Base-by-base conservation (phyloP, 1,284 basidiomycete species). In the Boletus nobilissimus region DNA sequence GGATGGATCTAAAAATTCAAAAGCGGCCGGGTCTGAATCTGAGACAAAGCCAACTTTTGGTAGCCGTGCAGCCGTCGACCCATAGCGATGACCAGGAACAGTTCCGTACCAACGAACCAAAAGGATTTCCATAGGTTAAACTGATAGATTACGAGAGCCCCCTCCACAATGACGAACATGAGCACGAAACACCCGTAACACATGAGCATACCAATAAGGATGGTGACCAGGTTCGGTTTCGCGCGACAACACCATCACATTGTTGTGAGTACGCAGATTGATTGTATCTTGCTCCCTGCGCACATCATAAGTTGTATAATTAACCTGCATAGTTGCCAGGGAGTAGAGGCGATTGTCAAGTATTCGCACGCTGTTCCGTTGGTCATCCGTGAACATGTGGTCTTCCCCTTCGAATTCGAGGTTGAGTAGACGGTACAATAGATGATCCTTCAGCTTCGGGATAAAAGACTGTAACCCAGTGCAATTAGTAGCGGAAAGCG, bases 281-380 rank as follows among this genome's bases (percentile, higher is more conserved):
- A 90, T 78, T 2, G 80, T 82, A 73, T 90, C 89, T 71, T 87
- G 86, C 13, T 81, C 81, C 8, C 85, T 83, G 2, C 83, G 82
- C 24, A 88, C 72, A 71, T 90, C 86, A 75, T 90, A 90, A 3
- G 87, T 89, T 0, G 88, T 90, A 78, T 88, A 90, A 72, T 90
- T 88, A 70, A 90, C 73, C 0, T 81, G 80, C 29, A 87, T 60
- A 0, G 79, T 78, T 32, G 84, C 83, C 72, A 86, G 83, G 0
- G 65, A 67, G 75, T 87, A 89, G 0, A 90, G 80, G 5, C 65
- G 46, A 51, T 85, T 74, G 26, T 85, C 72, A 3, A 72, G 40
- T 36, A 89, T 80, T 5, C 73, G 26, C 10, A 88, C 38, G 11
- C 29, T 40, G 19, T 80, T 77, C 26, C 69, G 13, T 40, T 80